These are phyloP conservation scores for Pleurostoma richardsiae DNA, from an alignment of 2,329 filamentous ascomycete species.

Conservation along the genomic window DNA sequence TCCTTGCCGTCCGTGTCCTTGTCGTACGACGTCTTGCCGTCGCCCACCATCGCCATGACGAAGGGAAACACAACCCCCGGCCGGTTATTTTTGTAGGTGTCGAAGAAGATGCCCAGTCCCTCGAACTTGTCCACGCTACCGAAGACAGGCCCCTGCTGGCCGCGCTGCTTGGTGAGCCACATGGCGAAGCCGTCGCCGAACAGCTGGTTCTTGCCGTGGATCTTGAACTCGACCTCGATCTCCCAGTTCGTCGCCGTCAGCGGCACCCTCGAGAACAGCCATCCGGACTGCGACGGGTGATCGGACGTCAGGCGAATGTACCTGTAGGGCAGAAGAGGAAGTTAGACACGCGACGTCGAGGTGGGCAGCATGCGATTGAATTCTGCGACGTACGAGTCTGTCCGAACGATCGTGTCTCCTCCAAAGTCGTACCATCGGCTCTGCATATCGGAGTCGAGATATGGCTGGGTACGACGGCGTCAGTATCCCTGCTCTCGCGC, in stretches of 20 bases:
- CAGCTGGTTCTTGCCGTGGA: conserved; percentile 81
- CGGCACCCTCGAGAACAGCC: conserved; percentile 90
- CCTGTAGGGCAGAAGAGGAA: conserved; percentile 33
- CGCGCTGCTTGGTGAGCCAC: conserved; percentile 95
- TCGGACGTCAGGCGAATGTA: conserved; percentile 93
- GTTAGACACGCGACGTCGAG: conserved; percentile 2
- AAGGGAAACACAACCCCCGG: conserved; percentile 95
- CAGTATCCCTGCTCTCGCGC: conserved; percentile 11
- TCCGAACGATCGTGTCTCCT: conserved; percentile 81
- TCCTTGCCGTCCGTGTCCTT: conserved; percentile 91
- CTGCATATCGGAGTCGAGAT: conserved; percentile 96
- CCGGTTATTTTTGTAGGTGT: conserved; percentile 99
- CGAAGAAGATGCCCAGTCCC: conserved; percentile 90
- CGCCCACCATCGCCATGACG: conserved; percentile 97
- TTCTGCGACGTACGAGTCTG: conserved; percentile 52
- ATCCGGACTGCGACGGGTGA: conserved; percentile 83
- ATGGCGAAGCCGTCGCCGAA: conserved; percentile 96
- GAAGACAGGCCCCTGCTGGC: conserved; percentile 76
- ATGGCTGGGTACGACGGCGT: conserved; percentile 57
- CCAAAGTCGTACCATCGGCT: conserved; percentile 99
- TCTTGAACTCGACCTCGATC: conserved; percentile 93
- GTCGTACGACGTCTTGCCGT: conserved; percentile 85
- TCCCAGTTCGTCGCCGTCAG: conserved; percentile 99
- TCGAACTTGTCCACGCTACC: conserved; percentile 86
- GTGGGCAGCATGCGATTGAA: conserved; percentile 3